Base-by-base conservation (phyloP, 1,139 yeast genomes). In the Pichia sp. region DNA sequence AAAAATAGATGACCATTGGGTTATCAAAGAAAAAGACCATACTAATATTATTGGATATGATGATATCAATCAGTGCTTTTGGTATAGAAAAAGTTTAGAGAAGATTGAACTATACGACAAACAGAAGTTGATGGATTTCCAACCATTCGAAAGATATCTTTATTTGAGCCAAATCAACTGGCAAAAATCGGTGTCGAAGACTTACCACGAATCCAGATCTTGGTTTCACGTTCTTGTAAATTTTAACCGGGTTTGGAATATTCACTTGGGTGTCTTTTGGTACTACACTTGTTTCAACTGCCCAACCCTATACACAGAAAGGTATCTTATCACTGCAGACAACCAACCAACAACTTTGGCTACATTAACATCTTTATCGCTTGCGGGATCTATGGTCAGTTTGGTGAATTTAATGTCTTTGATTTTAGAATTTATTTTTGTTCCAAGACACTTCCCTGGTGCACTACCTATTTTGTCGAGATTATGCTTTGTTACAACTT, bases 221-320 rank as follows among this genome's bases (percentile, higher is more conserved):
- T 83, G 88, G 87, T 67, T 77, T 42, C 88, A 83, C 67, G 73
- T 76, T 5, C 61, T 82, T 16, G 73, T 79, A 6, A 80, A 83
- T 60, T 83, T 83, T 65, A 81, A 79, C 65, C 68, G 89, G 58
- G 78, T 84, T 34, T 82, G 86, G 85, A 77, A 80, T 47, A 77
- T 83, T 52, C 89, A 84, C 63, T 65, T 81, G 33, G 72, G 82
- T 0, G 69, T 78, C 55, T 83, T 81, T 61, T 83, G 87, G 88
- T 76, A 79, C 52, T 83, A 77, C 62, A 80, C 84, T 0, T 64
- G 79, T 50, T 76, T 73, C 60, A 82, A 83, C 62, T 59, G 84
- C 0, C 79, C 82, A 4, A 75, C 84, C 0, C 67, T 83, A 36
- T 83, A 80, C 64, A 81, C 85, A 0, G 63, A 64, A n/a, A 66